Percentiles rank a stretch among this genome's conserved stretches.
Conservation (phyloP, 495 filamentous ascomycete genomes). For the Cercophora sp. region DNA sequence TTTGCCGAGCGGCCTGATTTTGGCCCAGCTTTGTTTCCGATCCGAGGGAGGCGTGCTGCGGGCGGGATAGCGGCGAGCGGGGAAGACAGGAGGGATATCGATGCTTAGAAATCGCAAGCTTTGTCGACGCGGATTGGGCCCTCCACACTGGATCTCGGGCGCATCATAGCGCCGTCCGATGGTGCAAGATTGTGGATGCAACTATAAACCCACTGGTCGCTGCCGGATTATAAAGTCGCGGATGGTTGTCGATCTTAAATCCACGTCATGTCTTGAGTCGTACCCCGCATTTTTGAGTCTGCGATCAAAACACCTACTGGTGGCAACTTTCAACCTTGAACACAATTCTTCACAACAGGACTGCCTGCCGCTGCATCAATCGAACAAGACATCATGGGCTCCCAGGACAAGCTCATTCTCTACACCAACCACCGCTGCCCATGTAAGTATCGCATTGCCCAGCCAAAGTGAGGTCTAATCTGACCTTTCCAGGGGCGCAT, state of each 20-base stretch:
- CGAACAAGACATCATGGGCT: conserved; percentile 24
- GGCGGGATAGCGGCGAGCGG: no score
- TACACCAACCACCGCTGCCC: conserved; percentile 80
- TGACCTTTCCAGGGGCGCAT: conserved; percentile 57
- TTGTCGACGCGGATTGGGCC: not conserved
- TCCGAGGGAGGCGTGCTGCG: not conserved
- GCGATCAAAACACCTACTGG: no score
- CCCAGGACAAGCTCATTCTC: conserved; percentile 43
- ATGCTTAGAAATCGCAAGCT: conserved; percentile 11
- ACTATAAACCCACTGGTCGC: not conserved
- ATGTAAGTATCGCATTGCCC: conserved; percentile 44
- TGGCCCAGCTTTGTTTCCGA: not conserved
- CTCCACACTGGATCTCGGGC: not conserved
- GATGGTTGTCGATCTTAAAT: not conserved
- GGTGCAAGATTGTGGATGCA: conserved; percentile 9
- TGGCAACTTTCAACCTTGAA: no score
- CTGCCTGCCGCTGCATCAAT: not conserved
- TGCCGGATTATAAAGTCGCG: not conserved
- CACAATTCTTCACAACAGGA: not conserved
- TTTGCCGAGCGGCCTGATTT: not conserved
- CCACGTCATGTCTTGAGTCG: not conserved
- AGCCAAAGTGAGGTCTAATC: no score
- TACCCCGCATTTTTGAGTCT: not conserved
- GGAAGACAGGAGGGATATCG: no score
- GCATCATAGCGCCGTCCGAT: conserved; percentile 29